Evolutionary conservation across 805 yeast species (phyloP).

Genomic region (Wickerhamiella vanderwaltii): DNA sequence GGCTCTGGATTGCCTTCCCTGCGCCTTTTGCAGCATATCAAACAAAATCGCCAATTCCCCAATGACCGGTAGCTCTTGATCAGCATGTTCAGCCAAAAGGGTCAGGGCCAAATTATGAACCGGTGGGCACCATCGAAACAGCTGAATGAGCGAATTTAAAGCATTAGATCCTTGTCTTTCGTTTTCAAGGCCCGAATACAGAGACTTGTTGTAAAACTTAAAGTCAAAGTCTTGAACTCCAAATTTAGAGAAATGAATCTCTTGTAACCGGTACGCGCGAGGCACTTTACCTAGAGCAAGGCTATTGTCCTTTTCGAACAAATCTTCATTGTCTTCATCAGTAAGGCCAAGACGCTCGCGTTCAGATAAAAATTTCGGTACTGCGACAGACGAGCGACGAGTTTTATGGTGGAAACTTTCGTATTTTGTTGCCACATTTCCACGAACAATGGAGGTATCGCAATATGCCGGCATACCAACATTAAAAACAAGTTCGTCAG

Average conservation of each 20-base stretch:
- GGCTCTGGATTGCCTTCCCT: conserved; percentile 68
- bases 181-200: conserved; percentile 75
- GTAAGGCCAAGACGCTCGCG: conserved; percentile 27
- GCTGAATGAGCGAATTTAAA: conserved; percentile 65
- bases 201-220: conserved; percentile 63
- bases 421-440: conserved; percentile 31
- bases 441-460: conserved; percentile 38
- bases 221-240: conserved; percentile 95
- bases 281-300: conserved; percentile 40
- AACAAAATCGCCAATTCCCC: conserved; percentile 79
- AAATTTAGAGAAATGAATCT: conserved; percentile 71
- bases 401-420: conserved; percentile 17
- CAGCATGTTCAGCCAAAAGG: conserved; percentile 38
- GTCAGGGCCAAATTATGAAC: conserved; percentile 52
- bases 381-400: conserved; percentile 26
- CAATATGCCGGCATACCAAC: conserved; percentile 48
- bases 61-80: conserved; percentile 32
- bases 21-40: conserved; percentile 81
- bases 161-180: conserved; percentile 61
- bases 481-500: conserved; percentile 47
- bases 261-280: conserved; percentile 59
- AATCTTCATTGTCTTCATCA: conserved; percentile 24
- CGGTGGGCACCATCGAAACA: conserved; percentile 65
- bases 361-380: conserved; percentile 46
- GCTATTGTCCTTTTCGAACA: conserved; percentile 17